phyloP scores from a whole-genome alignment of 1,284 basidiomycete species.

The Takashimella koratensis region DNA sequence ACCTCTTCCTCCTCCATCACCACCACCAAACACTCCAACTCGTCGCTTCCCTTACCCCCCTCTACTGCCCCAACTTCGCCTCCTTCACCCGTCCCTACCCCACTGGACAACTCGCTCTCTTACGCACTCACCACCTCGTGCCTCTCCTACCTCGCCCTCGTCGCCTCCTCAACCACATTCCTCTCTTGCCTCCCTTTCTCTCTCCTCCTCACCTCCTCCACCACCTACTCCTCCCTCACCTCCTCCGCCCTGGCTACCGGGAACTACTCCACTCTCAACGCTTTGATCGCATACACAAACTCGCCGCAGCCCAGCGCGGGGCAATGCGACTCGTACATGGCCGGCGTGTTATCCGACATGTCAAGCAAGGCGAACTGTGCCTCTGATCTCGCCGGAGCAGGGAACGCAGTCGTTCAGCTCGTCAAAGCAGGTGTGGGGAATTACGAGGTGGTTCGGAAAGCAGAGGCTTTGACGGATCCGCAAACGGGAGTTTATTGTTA shows the following conservation, averaged over 20 bases:
- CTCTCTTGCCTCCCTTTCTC: slow-evolving; percentile 70
- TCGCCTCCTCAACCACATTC: slow-evolving; percentile 62
- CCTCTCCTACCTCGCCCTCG: slow-evolving; percentile 65
- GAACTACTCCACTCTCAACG: slow-evolving; percentile 63
- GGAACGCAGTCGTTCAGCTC: not conserved
- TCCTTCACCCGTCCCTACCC: slow-evolving; percentile 70
- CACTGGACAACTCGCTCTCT: slow-evolving; percentile 63
- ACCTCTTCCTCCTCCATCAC: not conserved
- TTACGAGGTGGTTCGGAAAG: slow-evolving; percentile 39
- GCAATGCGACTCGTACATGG: slow-evolving; percentile 31
- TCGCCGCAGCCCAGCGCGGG: slow-evolving; percentile 20
- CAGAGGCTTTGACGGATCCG: slow-evolving; percentile 29
- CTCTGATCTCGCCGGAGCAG: slow-evolving; percentile 23
- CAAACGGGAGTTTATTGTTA: slow-evolving; percentile 43
- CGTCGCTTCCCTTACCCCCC: not conserved
- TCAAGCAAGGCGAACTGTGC: slow-evolving; percentile 34
- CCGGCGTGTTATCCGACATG: slow-evolving; percentile 17
- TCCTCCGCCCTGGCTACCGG: slow-evolving; percentile 54
- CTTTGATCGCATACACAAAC: slow-evolving; percentile 52
- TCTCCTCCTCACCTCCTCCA: slow-evolving; percentile 60
- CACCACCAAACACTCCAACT: not conserved
- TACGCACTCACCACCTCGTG: slow-evolving; percentile 64
- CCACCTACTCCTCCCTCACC: slow-evolving; percentile 51
- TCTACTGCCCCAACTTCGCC: slow-evolving; percentile 16
- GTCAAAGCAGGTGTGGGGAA: slow-evolving; percentile 20